A percentile compares a stretch with the other conserved stretches of the same genome.
Conservation (phyloP, 2,329 filamentous ascomycete species). For the Leptographium galeiforme region DNA sequence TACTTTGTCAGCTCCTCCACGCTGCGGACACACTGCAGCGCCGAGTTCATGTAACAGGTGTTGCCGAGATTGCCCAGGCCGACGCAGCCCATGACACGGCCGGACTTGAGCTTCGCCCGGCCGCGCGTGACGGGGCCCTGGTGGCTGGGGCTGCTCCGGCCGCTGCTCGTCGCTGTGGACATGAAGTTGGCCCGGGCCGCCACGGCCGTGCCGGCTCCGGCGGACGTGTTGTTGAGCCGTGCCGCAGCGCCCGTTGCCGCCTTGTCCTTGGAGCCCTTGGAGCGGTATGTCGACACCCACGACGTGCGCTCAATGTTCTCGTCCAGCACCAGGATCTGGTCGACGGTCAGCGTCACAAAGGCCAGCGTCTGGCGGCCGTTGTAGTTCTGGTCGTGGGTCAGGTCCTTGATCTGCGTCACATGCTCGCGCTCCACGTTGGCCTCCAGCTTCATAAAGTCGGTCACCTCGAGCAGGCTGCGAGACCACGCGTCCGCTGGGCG, state of each 20-base stretch:
- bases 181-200: slow-evolving; percentile 15
- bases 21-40: slow-evolving; percentile 83
- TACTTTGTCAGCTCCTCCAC: slow-evolving; percentile 90
- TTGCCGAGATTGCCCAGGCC: slow-evolving; percentile 88
- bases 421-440: slow-evolving; percentile 51
- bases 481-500: slow-evolving; percentile 21
- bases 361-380: slow-evolving; percentile 60
- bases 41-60: slow-evolving; percentile 99
- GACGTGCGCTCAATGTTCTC: slow-evolving; percentile 51
- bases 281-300: slow-evolving; percentile 39
- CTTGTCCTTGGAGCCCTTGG: slow-evolving; percentile 13
- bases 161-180: slow-evolving; percentile 36
- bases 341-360: slow-evolving; percentile 53
- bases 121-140: slow-evolving; percentile 55
- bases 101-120: slow-evolving; percentile 53
- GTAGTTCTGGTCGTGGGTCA: slow-evolving; percentile 60
- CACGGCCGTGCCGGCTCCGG: slow-evolving; percentile 16
- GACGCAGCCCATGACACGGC: slow-evolving; percentile 60
- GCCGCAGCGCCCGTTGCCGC: background rate
- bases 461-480: slow-evolving; percentile 46
- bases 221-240: slow-evolving; percentile 8
- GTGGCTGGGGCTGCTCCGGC: slow-evolving; percentile 54
- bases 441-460: slow-evolving; percentile 48
- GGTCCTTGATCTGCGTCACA: slow-evolving; percentile 47
- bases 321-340: slow-evolving; percentile 72